Percentiles rank a stretch among this genome's conserved stretches.
Evolutionary conservation across 352 stramenopile genomes (phyloP).

Genomic region (Phytophthora sp.): DNA sequence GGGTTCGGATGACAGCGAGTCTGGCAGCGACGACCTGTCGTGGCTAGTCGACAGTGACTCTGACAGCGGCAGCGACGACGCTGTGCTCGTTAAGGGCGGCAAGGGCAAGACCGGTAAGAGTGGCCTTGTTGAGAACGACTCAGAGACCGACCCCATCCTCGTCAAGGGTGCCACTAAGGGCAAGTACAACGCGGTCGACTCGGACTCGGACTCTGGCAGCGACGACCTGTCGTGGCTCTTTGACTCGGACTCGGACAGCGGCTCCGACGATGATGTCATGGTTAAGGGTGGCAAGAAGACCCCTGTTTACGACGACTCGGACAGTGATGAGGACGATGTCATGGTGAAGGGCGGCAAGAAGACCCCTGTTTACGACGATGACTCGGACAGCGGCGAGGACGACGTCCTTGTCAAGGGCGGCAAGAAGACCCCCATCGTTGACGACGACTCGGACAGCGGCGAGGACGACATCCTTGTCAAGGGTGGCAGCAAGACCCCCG

Average conservation of each 20-base stretch:
- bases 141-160: not conserved
- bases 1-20: not conserved
- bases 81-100: slow-evolving; percentile 5
- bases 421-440: not conserved
- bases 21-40: slow-evolving; percentile 21
- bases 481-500: slow-evolving; percentile 8
- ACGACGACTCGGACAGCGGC: not conserved
- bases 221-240: slow-evolving; percentile 26
- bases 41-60: slow-evolving; percentile 11
- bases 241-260: slow-evolving; percentile 11
- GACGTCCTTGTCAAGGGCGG: not conserved
- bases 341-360: slow-evolving; percentile 26
- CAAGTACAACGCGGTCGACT: not conserved
- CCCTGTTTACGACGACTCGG: not conserved
- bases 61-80: slow-evolving; percentile 8
- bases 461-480: slow-evolving; percentile 13
- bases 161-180: slow-evolving; percentile 11
- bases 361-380: not conserved
- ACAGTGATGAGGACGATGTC: not conserved
- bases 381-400: not conserved
- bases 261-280: not conserved
- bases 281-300: slow-evolving; percentile 2
- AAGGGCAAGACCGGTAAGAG: slow-evolving; percentile 3
- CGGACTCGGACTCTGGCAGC: slow-evolving; percentile 5
- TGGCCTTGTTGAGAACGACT: not conserved